Base-by-base conservation (phyloP, 2,329 filamentous ascomycete species). In the Trichoderma cornu-damae region DNA sequence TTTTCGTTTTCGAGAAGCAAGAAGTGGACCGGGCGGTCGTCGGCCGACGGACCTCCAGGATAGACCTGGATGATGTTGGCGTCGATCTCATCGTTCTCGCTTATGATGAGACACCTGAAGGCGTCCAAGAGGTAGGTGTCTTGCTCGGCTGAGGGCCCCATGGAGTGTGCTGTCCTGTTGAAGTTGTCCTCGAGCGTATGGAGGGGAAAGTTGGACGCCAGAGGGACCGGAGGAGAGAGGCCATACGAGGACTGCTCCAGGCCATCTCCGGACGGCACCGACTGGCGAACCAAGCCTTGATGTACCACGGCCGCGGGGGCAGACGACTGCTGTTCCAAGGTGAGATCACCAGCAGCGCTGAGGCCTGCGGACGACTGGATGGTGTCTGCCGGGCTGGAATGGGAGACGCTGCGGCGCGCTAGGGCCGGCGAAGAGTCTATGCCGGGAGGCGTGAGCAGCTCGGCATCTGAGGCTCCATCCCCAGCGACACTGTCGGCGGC, bases 81-180 rank as follows among this genome's bases (percentile, higher is more conserved):
- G 57, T 76, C 75, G 6, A 78, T 68, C 24, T 74, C 73, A 16
- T 71, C 69, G n/a, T 73, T 72, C 47, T 72, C 70, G 42, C 76
- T 77, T 43, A 77, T 65, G 26, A 79, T 72, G 16, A 75, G 70
- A 34, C 76, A 78, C 16, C 76, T 68, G 54, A 79, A 78, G 9
- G 75, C 76, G 35, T 74, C 73, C 4, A 79, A 68, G 7, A 79
- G 69, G 60, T 76, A 71, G 1, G 75, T 71, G 54, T 79, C 77
- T 60, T 79, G 77, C 63, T 79, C 76, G 8, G 70, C 73, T 2
- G 74, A 69, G 12, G 73, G 67, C 0, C 76, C 77, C 66, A 79
- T 72, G 11, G 69, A 75, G 62, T 78, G 76, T 11, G 76, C 73
- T 1, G 76, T 77, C 16, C 69, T 63, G 53, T 72, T 69, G 16